Base-by-base conservation (phyloP, 192 early-diverging fungal species). In the Backusella psychrophila region DNA sequence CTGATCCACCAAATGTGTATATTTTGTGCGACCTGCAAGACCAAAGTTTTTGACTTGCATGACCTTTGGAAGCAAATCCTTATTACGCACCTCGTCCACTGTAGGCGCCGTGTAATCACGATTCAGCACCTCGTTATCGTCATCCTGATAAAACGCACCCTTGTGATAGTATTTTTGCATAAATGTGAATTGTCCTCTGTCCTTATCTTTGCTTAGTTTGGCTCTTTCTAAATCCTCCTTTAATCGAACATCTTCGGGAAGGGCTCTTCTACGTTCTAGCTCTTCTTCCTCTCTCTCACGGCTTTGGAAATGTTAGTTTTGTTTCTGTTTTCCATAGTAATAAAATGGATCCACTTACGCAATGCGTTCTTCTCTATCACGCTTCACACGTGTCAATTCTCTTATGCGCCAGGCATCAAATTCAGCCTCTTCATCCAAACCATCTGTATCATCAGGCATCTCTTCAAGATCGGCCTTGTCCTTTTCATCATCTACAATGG, bases 31-130 rank as follows among this genome's bases (percentile, higher is more conserved):
- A 21, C 96, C 93, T 11, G 90, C 85, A 44, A 87, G 75, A 63
- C 96, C 96, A 89, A 96, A 97, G 74, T 96, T 95, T 75, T 95
- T 94, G 41, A 96, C 95, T 80, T 95, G 94, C 92, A 96, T 95
- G 8, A 97, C 89, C 69, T 89, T 89, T 35, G 96, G 96, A 15
- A 97, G 82, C 11, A 88, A 76, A n/a, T 92, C 85, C 77, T 90
- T 94, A 56, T 80, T 80, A 7, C 75, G 74, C 3, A 77, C 82
- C 81, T 94, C 93, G 68, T 92, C 91, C 4, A 90, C 76, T 7
- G 94, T 96, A n/a, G 94, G 88, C 39, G 81, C 85, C n/a, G 86
- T 80, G 66, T 92, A 91, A 66, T 94, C 91, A 35, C 93, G 82
- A 52, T 89, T 83, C 36, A 90, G 78, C 52, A 95, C 75, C 0